Percentiles rank a stretch among this genome's conserved stretches.
Conservation (phyloP, 2,329 filamentous ascomycete species). For the Ascochyta clinopodiicola region DNA sequence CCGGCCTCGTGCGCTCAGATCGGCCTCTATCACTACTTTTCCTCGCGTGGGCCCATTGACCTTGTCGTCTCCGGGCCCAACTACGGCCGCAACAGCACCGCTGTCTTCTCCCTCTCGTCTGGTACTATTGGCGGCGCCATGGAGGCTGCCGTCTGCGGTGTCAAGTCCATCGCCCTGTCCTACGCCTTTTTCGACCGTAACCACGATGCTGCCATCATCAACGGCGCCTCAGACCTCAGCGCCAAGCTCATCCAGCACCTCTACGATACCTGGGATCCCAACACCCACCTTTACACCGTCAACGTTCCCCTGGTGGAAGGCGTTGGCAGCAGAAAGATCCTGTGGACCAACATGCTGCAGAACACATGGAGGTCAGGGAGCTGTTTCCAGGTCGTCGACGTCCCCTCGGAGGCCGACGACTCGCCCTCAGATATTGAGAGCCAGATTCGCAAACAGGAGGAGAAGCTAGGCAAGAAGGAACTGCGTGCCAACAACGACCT, state of each 20-base stretch:
- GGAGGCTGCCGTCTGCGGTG: conserved; percentile 56
- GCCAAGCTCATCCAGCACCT: conserved; percentile 82
- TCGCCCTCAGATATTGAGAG: conserved; percentile 72
- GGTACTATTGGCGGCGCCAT: conserved; percentile 59
- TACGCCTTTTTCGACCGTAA: conserved; percentile 89
- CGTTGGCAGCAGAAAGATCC: conserved; percentile 72
- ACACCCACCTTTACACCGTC: conserved; percentile 84
- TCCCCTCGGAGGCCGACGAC: conserved; percentile 66
- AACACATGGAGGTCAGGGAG: conserved; percentile 88
- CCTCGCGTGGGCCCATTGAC: conserved; percentile 52
- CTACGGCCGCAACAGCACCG: conserved; percentile 59
- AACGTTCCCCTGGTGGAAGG: conserved; percentile 87
- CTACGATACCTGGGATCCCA: conserved; percentile 71
- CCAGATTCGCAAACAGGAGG: conserved; percentile 71
- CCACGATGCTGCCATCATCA: conserved; percentile 82
- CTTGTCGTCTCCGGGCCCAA: conserved; percentile 59
- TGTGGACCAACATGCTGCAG: conserved; percentile 88
- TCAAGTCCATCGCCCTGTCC: conserved; percentile 76
- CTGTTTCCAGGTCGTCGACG: conserved; percentile 83
- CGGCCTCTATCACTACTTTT: conserved; percentile 56
- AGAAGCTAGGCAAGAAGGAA: conserved; percentile 54
- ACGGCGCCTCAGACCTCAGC: conserved; percentile 74
- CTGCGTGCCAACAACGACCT: conserved; percentile 33
- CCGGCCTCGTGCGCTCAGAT: conserved; percentile 59
- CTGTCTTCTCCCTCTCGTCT: conserved; percentile 57